Evolutionary conservation across 176 grass and related monocot species (phyloP).

Genomic region (Juncus effusus): DNA sequence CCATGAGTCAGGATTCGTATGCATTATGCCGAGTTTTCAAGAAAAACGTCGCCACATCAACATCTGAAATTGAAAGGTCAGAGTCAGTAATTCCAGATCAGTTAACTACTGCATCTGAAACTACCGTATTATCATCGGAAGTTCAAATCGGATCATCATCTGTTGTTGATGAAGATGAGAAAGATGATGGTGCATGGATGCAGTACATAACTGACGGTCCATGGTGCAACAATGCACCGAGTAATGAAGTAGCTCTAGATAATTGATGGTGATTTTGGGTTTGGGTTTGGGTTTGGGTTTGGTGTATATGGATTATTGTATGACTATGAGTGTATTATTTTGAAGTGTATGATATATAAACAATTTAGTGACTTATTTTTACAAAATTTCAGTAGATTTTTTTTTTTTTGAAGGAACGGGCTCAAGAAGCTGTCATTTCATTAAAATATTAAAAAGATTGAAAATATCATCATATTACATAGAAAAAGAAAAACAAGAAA

Average conservation of each 20-base stretch:
- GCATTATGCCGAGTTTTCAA: slow-evolving; percentile 97
- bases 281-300: slow-evolving; percentile 15
- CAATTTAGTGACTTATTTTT: no score
- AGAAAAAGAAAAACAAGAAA: no score
- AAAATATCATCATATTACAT: no score
- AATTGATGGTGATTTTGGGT: not conserved
- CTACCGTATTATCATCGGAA: slow-evolving; percentile 4
- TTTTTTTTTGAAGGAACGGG: no score
- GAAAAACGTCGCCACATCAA: slow-evolving; percentile 51
- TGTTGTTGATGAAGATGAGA: slow-evolving; percentile 57
- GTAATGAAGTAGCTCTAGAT: slow-evolving; percentile 22
- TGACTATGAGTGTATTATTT: not conserved
- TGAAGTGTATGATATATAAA: slow-evolving; percentile 2
- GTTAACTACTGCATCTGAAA: slow-evolving; percentile 17
- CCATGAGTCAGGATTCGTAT: slow-evolving; percentile 58
- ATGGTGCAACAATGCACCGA: slow-evolving; percentile 57
- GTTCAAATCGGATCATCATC: slow-evolving; percentile 49
- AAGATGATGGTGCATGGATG: slow-evolving; percentile 89
- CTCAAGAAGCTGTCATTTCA: no score
- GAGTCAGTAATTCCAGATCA: slow-evolving; percentile 44
- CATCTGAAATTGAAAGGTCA: slow-evolving; percentile 44
- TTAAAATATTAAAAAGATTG: no score
- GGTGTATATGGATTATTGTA: slow-evolving; percentile 8
- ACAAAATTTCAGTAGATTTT: no score
- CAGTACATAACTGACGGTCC: slow-evolving; percentile 89